These are phyloP conservation scores for Viola odorata DNA, from an alignment of 345 rosid genomes.

Conservation along the genomic window DNA sequence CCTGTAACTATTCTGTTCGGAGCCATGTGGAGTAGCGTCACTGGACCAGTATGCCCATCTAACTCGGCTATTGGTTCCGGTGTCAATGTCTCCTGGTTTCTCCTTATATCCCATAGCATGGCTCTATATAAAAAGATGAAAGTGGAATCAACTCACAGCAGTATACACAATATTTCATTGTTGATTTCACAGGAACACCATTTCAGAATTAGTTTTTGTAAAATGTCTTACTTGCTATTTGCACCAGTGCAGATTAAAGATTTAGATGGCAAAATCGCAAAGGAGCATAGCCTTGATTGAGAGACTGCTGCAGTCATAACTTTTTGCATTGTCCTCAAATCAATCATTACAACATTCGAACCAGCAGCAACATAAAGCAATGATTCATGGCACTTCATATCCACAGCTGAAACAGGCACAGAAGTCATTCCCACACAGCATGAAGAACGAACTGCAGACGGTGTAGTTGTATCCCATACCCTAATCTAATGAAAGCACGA, in stretches of 20 bases:
- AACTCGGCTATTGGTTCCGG: slow-evolving; percentile 39
- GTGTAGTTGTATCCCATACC: slow-evolving; percentile 57
- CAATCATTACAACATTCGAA: slow-evolving; percentile 42
- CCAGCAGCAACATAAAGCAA: slow-evolving; percentile 65
- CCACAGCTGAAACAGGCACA: slow-evolving; percentile 42
- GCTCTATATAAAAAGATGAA: slow-evolving; percentile 35
- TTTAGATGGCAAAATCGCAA: slow-evolving; percentile 42
- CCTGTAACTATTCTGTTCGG: slow-evolving; percentile 56
- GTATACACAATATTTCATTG: no score
- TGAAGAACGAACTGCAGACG: slow-evolving; percentile 50
- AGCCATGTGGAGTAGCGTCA: slow-evolving; percentile 46
- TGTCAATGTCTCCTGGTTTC: slow-evolving; percentile 28
- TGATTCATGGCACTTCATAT: slow-evolving; percentile 52
- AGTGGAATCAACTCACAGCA: no score
- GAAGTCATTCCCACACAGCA: slow-evolving; percentile 64
- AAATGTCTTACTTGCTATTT: slow-evolving; percentile 40
- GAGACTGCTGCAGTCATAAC: slow-evolving; percentile 32
- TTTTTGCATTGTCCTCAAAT: slow-evolving; percentile 64
- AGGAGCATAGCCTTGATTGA: slow-evolving; percentile 37
- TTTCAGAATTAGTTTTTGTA: slow-evolving; percentile 1
- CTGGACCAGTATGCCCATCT: slow-evolving; percentile 48
- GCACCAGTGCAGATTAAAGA: slow-evolving; percentile 54
- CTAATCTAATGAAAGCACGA: slow-evolving; percentile 36
- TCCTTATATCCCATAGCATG: slow-evolving; percentile 58
- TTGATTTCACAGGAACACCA: background rate